phyloP scores from a whole-genome alignment of 495 filamentous ascomycete species.

The Tuber microsphaerosporum region DNA sequence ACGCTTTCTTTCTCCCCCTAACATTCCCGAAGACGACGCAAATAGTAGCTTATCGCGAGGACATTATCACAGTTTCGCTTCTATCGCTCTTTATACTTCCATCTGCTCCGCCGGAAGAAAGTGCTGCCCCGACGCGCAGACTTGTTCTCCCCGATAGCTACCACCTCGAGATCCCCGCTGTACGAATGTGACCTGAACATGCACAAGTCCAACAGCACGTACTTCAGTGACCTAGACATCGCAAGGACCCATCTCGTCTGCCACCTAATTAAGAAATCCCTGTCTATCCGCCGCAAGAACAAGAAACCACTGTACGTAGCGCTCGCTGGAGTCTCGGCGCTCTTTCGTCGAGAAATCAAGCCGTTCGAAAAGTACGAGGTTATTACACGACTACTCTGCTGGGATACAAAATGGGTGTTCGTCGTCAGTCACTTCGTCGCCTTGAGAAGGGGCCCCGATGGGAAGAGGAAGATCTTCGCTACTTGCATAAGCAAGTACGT shows the following conservation, averaged over 20 bases:
- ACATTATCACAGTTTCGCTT: conserved; percentile 52
- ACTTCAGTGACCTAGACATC: conserved; percentile 74
- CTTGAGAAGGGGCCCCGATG: conserved; percentile 44
- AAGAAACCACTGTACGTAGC: conserved; percentile 53
- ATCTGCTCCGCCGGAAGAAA: conserved; percentile 51
- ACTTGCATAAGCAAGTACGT: conserved; percentile 79
- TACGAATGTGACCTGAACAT: conserved; percentile 75
- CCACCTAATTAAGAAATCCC: conserved; percentile 47
- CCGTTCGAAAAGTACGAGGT: conserved; percentile 66
- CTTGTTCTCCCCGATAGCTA: conserved; percentile 61
- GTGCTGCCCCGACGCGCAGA: conserved; percentile 39
- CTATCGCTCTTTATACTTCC: conserved; percentile 55
- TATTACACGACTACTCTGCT: conserved; percentile 60
- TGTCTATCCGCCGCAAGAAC: conserved; percentile 17
- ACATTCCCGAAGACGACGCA: not conserved
- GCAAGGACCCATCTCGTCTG: conserved; percentile 57
- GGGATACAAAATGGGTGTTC: conserved; percentile 84
- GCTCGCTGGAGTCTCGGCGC: conserved; percentile 60
- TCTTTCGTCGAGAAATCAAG: conserved; percentile 63
- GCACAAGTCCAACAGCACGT: conserved; percentile 79
- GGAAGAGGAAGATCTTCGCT: conserved; percentile 57
- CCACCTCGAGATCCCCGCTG: conserved; percentile 52
- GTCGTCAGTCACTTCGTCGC: conserved; percentile 59
- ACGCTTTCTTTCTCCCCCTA: not conserved
- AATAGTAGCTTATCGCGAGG: conserved; percentile 5